Evolutionary conservation across 768 basidiomycete genomes (phyloP), one percentile per base, ranked within the genome.

Genomic region (Ephemerocybe angulata): DNA sequence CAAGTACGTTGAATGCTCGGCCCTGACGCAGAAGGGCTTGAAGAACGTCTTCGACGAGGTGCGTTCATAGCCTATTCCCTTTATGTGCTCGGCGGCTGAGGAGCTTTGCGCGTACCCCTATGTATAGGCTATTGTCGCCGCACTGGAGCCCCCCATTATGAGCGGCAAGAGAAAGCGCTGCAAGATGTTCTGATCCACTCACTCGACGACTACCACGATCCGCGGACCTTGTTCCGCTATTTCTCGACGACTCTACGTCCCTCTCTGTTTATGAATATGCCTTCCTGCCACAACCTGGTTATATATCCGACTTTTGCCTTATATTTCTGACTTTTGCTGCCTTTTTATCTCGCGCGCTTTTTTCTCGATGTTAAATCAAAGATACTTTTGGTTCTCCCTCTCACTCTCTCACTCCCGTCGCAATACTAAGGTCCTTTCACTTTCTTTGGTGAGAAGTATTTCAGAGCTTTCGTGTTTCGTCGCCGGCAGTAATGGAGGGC

Each of bases 11-110:
- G 97, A 99, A 75, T 99, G 97, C 75, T 98, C 95, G 53, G 97
- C 97, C 50, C 75, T 99, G 79, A 99, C 96, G 62, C 97, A 99
- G 82, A 93, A 94, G 81, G 97, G 97, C 27, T 74, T 99, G 72
- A 99, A 99, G 89, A 98, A 98, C 72, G 97, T 99, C 58, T 99
- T 99, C 70, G 97, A 99, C 70, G 97, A 99, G 88, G 94, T 92
- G 70, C 68, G 88, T 77, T 8, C n/a, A 38, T 53, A 54, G 58
- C 53, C 48, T 50, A 46, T 46, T 37, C 19, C 31, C 28, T 44
- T 46, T 15, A 10, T 29, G 8, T 15, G 5, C 47, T 28, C 3
- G 24, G 2, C 43, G 29, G 47, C 21, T 31, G 40, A 46, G 55
- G 63, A 57, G 51, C 41, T 22, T 49, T 15, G 19, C 42, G 46